Evolutionary conservation across 1,284 basidiomycete species (phyloP), one percentile per base, ranked within the genome.

Genomic region (Ceratobasidium sp.): DNA sequence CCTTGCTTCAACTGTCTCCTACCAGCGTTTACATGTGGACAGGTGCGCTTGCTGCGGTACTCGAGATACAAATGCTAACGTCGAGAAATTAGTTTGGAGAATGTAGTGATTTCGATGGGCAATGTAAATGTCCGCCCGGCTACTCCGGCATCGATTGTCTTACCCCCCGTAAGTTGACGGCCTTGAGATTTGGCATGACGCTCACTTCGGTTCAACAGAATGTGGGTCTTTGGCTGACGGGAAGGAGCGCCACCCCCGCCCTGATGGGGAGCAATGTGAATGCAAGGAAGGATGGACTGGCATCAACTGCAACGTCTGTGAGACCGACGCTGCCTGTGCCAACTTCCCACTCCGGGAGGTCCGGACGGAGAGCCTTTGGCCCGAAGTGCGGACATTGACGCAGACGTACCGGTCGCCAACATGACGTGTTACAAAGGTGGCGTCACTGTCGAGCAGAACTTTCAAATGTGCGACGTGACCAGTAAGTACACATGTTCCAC

Each of bases 391-490:
- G 81, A 81, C 7, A 83, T 84, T 1, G 83, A 84, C 1, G 82
- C 83, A 27, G 79, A 82, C 0, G 79, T 79, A 22, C 76, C 78
- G 10, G 78, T 80, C 29, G 77, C 79, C 47, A 92, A 94, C 74
- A 96, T 97, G 88, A 93, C 93, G 0, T 99, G 96, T 79, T 96
- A 97, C 83, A 91, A 85, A 69, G 93, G 92, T 50, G 96, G 96
- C 13, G 86, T 92, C 75, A 94, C 94, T 0, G 90, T 99, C 15
- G 91, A 93, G 79, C 89, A 87, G 77, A 95, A 95, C 75, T 94
- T 95, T 78, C 96, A 99, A 78, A 93, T 97, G 87, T 99, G 96
- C 81, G 88, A 98, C 77, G 96, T 99, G 31, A 98, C 96, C 15
- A 98, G 93, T 95, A 76, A 75, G 92, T 82, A 20, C 34, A 27